phyloP scores from a whole-genome alignment of 2,329 filamentous ascomycete species.

The Phialophora verrucosa region DNA sequence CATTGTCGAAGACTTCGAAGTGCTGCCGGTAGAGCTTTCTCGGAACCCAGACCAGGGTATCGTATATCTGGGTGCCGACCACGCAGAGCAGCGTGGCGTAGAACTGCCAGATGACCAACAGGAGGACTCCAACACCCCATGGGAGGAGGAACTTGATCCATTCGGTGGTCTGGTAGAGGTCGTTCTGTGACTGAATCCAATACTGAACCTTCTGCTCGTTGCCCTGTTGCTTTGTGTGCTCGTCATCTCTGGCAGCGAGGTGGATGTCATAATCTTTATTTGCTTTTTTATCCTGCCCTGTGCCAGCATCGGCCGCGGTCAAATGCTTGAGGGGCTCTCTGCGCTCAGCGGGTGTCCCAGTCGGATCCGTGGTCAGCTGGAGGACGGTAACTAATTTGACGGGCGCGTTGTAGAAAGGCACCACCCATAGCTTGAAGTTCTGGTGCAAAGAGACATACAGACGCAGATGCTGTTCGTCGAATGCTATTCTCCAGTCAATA shows the following conservation, averaged over 20 bases:
- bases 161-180: constrained; percentile 79
- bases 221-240: background rate
- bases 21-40: constrained; percentile 14
- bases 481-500: constrained; percentile 56
- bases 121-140: constrained; percentile 59
- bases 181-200: constrained; percentile 77
- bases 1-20: constrained; percentile 8
- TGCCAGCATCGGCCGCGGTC: constrained; percentile 15
- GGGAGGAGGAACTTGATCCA: constrained; percentile 74
- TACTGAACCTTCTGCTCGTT: constrained; percentile 51
- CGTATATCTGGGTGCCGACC: constrained; percentile 56
- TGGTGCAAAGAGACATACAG: constrained; percentile 78
- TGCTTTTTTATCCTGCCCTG: background rate
- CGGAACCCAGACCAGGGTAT: constrained; percentile 24
- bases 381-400: constrained; percentile 73
- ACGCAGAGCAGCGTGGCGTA: constrained; percentile 70
- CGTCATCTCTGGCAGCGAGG: background rate
- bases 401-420: constrained; percentile 74
- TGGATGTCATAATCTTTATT: background rate
- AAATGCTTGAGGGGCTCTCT: constrained; percentile 37
- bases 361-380: constrained; percentile 61
- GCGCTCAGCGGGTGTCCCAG: constrained; percentile 50
- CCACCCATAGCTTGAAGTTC: constrained; percentile 75
- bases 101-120: constrained; percentile 68
- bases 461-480: constrained; percentile 67